A percentile compares a stretch with the other conserved stretches of the same genome.
Evolutionary conservation across 257 asterid species (phyloP).

Genomic region (Przewalskia tangutica): DNA sequence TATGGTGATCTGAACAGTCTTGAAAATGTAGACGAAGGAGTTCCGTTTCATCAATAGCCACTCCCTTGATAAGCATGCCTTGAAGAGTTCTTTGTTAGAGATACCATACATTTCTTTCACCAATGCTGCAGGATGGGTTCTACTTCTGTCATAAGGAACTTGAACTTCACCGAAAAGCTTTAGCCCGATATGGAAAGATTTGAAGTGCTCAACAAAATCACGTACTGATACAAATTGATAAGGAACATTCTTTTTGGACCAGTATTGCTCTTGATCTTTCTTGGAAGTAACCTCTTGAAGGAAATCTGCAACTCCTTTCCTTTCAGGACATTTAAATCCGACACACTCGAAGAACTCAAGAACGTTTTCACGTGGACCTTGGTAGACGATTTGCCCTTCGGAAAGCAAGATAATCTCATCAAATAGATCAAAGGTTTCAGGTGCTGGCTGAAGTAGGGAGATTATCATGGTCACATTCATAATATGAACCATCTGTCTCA

Average conservation of each 20-base stretch:
- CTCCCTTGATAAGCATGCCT: slow-evolving; percentile 56
- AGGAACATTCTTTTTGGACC: slow-evolving; percentile 38
- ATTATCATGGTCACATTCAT: slow-evolving; percentile 56
- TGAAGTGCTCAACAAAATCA: slow-evolving; percentile 31
- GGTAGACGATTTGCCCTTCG: slow-evolving; percentile 51
- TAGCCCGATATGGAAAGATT: slow-evolving; percentile 38
- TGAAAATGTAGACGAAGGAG: slow-evolving; percentile 54
- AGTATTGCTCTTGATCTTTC: slow-evolving; percentile 64
- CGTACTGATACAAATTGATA: slow-evolving; percentile 34
- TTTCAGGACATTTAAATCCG: slow-evolving; percentile 59
- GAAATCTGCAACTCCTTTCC: slow-evolving; percentile 67
- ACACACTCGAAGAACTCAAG: slow-evolving; percentile 50
- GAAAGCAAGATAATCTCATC: slow-evolving; percentile 58
- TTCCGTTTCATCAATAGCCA: slow-evolving; percentile 61
- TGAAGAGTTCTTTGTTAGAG: slow-evolving; percentile 49
- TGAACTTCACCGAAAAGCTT: slow-evolving; percentile 30
- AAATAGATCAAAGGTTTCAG: slow-evolving; percentile 55
- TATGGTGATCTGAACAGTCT: slow-evolving; percentile 54
- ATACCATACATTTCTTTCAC: slow-evolving; percentile 53
- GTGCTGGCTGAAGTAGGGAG: slow-evolving; percentile 71
- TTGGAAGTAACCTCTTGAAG: slow-evolving; percentile 62
- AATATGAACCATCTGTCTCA: slow-evolving; percentile 62
- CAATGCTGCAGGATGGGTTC: slow-evolving; percentile 55
- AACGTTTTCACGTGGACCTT: slow-evolving; percentile 52
- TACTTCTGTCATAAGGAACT: slow-evolving; percentile 47